phyloP scores from a whole-genome alignment of 441 rosid species.

The Monsonia emarginata region DNA sequence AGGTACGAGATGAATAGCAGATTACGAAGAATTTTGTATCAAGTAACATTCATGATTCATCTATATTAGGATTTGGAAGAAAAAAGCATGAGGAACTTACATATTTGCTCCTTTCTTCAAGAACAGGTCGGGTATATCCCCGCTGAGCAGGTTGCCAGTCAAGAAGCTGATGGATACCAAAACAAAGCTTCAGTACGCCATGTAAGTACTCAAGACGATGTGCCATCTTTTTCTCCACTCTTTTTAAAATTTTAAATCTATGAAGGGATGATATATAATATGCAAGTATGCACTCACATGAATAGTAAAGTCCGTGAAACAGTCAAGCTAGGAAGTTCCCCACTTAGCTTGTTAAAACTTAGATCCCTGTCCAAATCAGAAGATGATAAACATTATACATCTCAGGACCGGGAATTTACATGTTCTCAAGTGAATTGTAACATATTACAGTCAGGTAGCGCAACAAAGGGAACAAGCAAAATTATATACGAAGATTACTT shows the following conservation, averaged over 20 bases:
- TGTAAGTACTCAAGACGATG: not conserved
- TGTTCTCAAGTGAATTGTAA: not conserved
- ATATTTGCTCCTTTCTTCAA: conserved; percentile 49
- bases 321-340: conserved; percentile 40
- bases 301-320: conserved; percentile 29
- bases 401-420: not conserved
- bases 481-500: conserved; percentile 13
- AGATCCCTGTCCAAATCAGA: conserved; percentile 50
- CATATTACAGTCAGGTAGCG: not conserved
- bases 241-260: not conserved
- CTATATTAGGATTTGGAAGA: not conserved
- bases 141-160: conserved; percentile 49
- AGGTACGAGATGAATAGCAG: not conserved
- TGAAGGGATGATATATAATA: not conserved
- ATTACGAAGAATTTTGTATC: not conserved
- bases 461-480: not conserved
- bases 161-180: conserved; percentile 40
- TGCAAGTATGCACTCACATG: conserved; percentile 33
- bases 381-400: conserved; percentile 2
- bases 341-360: conserved; percentile 63
- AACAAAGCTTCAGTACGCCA: conserved; percentile 13
- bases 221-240: not conserved
- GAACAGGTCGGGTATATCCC: conserved; percentile 55
- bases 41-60: not conserved
- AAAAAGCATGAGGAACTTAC: conserved; percentile 37